Percentiles rank a stretch among this genome's conserved stretches.
These are phyloP conservation scores for Phytophthora cactorum DNA, from an alignment of 352 stramenopile species.

Conservation along the genomic window DNA sequence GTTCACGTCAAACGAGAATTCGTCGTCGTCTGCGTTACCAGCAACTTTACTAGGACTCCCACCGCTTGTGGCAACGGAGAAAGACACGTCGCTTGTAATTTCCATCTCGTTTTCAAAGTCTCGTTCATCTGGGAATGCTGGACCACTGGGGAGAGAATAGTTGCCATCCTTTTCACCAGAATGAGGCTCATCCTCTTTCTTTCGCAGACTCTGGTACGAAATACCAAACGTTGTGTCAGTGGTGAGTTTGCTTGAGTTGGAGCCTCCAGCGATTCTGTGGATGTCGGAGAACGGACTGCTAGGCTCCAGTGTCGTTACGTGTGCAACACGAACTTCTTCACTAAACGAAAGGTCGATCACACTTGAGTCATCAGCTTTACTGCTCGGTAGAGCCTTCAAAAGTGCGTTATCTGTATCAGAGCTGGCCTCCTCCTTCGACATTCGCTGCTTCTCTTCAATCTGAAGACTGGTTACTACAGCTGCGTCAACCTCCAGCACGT, in stretches of 20 bases:
- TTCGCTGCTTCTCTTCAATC: constrained; percentile 28
- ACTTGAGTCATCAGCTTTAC: constrained; percentile 11
- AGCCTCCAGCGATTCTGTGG: constrained; percentile 26
- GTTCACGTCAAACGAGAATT: constrained; percentile 44
- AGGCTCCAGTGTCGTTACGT: constrained; percentile 33
- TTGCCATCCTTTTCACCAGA: constrained; percentile 10
- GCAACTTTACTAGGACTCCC: neutral
- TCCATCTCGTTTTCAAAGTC: constrained; percentile 54
- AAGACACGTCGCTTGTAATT: constrained; percentile 38
- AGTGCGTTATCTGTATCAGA: constrained; percentile 18
- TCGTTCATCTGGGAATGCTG: constrained; percentile 55
- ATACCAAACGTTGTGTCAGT: constrained; percentile 57
- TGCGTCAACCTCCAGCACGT: constrained; percentile 54
- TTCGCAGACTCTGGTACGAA: constrained; percentile 56
- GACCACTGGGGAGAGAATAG: constrained; percentile 43
- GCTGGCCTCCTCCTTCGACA: constrained; percentile 4
- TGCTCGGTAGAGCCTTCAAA: constrained; percentile 23
- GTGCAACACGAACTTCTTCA: constrained; percentile 44
- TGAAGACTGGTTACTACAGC: constrained; percentile 36
- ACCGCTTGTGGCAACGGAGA: constrained; percentile 36
- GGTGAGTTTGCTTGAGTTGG: constrained; percentile 8
- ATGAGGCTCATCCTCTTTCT: constrained; percentile 19
- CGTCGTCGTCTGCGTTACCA: constrained; percentile 36
- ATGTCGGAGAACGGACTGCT: constrained; percentile 26
- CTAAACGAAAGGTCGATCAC: constrained; percentile 27